Percentiles rank a stretch among this genome's conserved stretches.
phyloP scores from a whole-genome alignment of 306 rosid species.

The Vigna trinervia region DNA sequence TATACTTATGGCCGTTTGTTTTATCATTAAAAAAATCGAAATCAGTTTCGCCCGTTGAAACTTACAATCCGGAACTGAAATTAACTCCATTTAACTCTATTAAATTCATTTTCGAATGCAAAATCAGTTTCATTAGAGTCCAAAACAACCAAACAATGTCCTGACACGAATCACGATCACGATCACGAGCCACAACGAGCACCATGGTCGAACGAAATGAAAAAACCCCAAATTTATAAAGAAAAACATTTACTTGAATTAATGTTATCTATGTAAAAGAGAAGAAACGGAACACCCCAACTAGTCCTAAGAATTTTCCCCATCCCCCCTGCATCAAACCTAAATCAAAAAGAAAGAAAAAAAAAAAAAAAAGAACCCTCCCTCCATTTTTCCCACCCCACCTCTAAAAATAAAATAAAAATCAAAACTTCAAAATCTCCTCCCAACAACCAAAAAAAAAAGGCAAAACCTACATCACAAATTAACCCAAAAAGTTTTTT shows the following conservation, averaged over 20 bases:
- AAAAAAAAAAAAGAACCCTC: background rate
- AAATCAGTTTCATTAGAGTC: background rate
- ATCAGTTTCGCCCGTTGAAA: background rate
- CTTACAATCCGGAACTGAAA: background rate
- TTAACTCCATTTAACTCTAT: background rate
- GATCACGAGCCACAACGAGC: background rate
- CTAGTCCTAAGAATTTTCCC: background rate
- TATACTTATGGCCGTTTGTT: background rate
- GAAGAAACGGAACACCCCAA: background rate
- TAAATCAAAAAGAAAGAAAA: background rate
- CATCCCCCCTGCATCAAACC: background rate
- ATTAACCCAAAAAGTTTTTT: background rate
- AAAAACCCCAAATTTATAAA: background rate
- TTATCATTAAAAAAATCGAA: background rate
- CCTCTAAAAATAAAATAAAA: background rate
- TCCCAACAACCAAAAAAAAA: background rate
- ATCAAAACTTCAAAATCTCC: background rate
- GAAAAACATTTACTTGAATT: constrained; percentile 13
- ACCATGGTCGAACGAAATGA: background rate
- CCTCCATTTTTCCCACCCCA: background rate
- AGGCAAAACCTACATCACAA: background rate
- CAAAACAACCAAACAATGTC: background rate
- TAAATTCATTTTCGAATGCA: background rate
- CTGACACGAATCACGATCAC: background rate
- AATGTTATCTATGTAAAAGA: constrained; percentile 9